phyloP scores from a whole-genome alignment of 108 stramenopile genomes.

The Cyclotella distinguenda region DNA sequence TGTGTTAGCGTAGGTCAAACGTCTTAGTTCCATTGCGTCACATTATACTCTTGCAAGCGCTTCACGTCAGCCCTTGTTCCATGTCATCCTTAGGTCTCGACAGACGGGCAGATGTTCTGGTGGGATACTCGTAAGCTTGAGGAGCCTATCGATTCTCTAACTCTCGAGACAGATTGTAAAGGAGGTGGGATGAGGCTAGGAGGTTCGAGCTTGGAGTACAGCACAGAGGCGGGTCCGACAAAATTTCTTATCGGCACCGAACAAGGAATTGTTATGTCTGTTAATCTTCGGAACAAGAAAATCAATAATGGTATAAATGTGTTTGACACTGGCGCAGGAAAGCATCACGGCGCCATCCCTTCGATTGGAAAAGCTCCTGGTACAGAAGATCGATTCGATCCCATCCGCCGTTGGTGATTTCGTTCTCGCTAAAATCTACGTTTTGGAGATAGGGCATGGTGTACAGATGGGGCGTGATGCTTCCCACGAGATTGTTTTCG shows the following conservation, averaged over 20 bases:
- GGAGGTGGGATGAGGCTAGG: conserved; percentile 71
- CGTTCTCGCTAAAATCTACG: conserved; percentile 33
- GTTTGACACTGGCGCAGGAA: conserved; percentile 73
- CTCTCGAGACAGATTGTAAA: conserved; percentile 62
- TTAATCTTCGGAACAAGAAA: conserved; percentile 80
- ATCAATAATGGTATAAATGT: conserved; percentile 81
- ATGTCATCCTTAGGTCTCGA: conserved; percentile 83
- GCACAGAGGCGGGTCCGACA: conserved; percentile 81
- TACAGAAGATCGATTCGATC: no score
- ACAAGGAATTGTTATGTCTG: conserved; percentile 80
- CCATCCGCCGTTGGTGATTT: no score
- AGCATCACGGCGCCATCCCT: conserved; percentile 88
- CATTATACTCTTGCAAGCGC: no score
- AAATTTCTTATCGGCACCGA: conserved; percentile 90
- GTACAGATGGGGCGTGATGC: conserved; percentile 43
- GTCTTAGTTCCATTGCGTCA: no score
- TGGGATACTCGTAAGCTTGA: conserved; percentile 87
- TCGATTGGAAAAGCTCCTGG: no score
- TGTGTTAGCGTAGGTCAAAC: no score
- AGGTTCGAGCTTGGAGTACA: conserved; percentile 84
- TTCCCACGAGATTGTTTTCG: conserved; percentile 64
- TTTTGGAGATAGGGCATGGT: conserved; percentile 24
- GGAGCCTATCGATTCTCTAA: conserved; percentile 71
- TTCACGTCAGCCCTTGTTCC: no score
- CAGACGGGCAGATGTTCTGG: conserved; percentile 87